Percentiles rank a stretch among this genome's conserved stretches.
Conservation (phyloP, 352 stramenopile species). For the Phytophthora pisi region DNA sequence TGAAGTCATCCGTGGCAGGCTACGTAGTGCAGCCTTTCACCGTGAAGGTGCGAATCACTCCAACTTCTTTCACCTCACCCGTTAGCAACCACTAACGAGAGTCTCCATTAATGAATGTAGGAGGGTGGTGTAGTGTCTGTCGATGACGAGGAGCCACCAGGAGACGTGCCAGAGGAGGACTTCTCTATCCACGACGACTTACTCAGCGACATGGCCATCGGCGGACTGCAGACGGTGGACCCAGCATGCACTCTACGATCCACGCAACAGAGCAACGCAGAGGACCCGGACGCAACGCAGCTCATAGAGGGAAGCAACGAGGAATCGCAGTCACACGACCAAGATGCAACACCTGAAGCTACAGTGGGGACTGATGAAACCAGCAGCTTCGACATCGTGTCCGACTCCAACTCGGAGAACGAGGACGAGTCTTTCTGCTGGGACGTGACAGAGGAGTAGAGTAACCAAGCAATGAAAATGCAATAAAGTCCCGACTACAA, state of each 20-base stretch:
- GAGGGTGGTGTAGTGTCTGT: slow-evolving; percentile 48
- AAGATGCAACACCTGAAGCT: slow-evolving; percentile 16
- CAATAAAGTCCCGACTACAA: slow-evolving; percentile 1
- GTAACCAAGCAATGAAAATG: background rate
- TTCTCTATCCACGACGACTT: slow-evolving; percentile 64
- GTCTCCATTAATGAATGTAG: slow-evolving; percentile 21
- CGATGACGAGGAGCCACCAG: slow-evolving; percentile 28
- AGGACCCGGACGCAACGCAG: slow-evolving; percentile 32
- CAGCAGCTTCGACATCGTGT: slow-evolving; percentile 60
- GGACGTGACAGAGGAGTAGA: slow-evolving; percentile 32
- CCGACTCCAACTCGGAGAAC: slow-evolving; percentile 62
- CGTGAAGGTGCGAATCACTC: slow-evolving; percentile 43
- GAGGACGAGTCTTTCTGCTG: slow-evolving; percentile 36
- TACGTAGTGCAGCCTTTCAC: slow-evolving; percentile 69
- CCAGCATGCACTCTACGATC: slow-evolving; percentile 54
- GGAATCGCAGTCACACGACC: slow-evolving; percentile 14
- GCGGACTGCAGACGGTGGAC: slow-evolving; percentile 45
- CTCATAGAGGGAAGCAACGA: slow-evolving; percentile 26
- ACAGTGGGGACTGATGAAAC: slow-evolving; percentile 6
- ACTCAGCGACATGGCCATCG: slow-evolving; percentile 52
- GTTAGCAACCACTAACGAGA: slow-evolving; percentile 1
- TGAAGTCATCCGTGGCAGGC: slow-evolving; percentile 65
- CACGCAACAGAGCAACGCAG: slow-evolving; percentile 59
- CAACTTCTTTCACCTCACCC: background rate
- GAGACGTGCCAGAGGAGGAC: slow-evolving; percentile 29